Evolutionary conservation across 345 rosid species (phyloP).

Genomic region (Rubroshorea leprosula): DNA sequence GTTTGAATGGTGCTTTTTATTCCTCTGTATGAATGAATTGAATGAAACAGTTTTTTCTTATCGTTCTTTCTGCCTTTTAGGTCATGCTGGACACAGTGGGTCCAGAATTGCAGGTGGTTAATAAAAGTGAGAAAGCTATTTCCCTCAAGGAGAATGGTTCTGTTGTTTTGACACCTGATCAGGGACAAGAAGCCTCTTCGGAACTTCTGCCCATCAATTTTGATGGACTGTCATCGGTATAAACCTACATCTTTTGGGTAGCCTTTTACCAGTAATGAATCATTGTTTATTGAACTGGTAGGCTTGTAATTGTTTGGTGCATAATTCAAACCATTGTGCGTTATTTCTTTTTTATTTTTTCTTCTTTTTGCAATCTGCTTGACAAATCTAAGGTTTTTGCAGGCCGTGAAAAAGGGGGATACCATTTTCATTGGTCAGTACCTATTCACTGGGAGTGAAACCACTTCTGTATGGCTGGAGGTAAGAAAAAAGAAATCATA

Average conservation of each 20-base stretch:
- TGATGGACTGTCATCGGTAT: constrained; percentile 76
- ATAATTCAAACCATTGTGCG: background rate
- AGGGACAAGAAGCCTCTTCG: constrained; percentile 74
- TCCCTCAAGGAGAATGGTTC: constrained; percentile 64
- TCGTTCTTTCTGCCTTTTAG: constrained; percentile 35
- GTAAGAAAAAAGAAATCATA: no score
- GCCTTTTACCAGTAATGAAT: background rate
- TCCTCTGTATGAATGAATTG: background rate
- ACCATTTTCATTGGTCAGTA: constrained; percentile 92
- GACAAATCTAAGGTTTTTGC: constrained; percentile 25
- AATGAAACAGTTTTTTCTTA: background rate
- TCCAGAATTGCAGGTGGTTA: constrained; percentile 85
- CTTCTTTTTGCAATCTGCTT: background rate
- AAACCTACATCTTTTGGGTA: background rate
- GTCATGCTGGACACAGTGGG: constrained; percentile 98
- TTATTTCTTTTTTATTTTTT: background rate
- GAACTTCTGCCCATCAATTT: constrained; percentile 89
- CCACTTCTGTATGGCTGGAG: constrained; percentile 98
- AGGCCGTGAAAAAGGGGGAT: constrained; percentile 92
- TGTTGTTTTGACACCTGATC: constrained; percentile 75
- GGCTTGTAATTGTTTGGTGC: background rate
- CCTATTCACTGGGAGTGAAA: constrained; percentile 95
- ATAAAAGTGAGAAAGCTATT: constrained; percentile 66
- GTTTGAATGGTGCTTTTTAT: background rate
- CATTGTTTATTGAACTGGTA: background rate